Base-by-base conservation (phyloP, 306 rosid species). In the Ormosia emarginata region DNA sequence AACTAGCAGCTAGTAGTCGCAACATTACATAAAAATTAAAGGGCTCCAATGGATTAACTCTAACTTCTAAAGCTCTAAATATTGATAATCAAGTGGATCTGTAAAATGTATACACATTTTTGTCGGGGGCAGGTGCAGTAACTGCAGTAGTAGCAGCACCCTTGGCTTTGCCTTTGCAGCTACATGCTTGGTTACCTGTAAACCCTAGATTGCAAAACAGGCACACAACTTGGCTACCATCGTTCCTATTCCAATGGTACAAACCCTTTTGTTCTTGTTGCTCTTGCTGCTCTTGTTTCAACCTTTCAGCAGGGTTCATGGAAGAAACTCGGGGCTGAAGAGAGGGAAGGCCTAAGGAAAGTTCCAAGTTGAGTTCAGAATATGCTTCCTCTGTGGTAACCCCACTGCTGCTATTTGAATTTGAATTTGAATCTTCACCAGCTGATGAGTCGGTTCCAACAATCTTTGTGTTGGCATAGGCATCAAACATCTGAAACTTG, bases 321-420 rank as follows among this genome's bases (percentile, higher is more conserved):
- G 63, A 24, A 63, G 67, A 50, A 49, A 4, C 30, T n/a, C 43
- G 71, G 0, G 64, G 69, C 29, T 53, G 37, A 66, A 41, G 53
- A 43, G 66, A 46, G 33, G 88, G 85, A 46, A 69, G 86, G 64
- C 87, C 90, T n/a, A 90, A 80, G 8, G 92, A 81, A 61, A 89
- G 89, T 4, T 87, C 90, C 74, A 92, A 88, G 86, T 86, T 89
- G 61, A 89, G 74, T 3, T 55, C 52, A 53, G 82, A 75, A 40
- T 32, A 8, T 5, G 58, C 44, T 77, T 85, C 88, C 10, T 84
- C 82, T 0, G 63, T 47, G 30, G 75, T 86, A 2, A 81, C 74
- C 3, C 72, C 84, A 29, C 89, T 84, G 82, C 84, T 79, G 37
- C 79, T 76, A 1, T 81, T 86, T 9, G 91, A 87, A 18, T 65